A percentile compares a stretch with the other conserved stretches of the same genome.
Evolutionary conservation across 768 basidiomycete species (phyloP).

Genomic region (Termitomyces titanicus): DNA sequence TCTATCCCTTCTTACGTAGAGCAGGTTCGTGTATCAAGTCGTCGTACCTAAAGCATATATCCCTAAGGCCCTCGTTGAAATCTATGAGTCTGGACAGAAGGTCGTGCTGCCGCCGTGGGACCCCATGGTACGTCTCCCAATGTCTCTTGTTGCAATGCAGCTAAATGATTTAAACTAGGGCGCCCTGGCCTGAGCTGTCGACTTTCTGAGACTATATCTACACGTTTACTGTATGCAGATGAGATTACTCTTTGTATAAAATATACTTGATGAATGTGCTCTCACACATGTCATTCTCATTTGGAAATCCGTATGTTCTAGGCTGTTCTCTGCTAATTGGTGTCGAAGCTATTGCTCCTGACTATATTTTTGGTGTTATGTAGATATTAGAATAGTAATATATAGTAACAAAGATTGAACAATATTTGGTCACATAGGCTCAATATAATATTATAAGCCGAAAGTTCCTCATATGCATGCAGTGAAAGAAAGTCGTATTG

Average conservation of each 20-base stretch:
- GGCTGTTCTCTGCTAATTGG: no score
- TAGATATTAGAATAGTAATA: no score
- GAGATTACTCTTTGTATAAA: neutral
- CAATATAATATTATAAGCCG: no score
- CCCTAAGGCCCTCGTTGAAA: constrained; percentile 74
- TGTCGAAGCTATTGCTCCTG: no score
- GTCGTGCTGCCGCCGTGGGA: constrained; percentile 88
- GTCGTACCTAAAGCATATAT: constrained; percentile 82
- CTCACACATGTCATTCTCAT: no score
- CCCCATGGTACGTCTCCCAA: constrained; percentile 59
- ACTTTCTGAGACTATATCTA: neutral
- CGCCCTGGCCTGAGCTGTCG: neutral
- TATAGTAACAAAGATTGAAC: no score
- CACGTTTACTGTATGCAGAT: neutral
- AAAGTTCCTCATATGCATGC: no score
- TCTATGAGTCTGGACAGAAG: constrained; percentile 66
- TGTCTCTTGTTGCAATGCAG: neutral
- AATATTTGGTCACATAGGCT: no score
- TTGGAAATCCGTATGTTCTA: no score
- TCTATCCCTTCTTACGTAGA: neutral
- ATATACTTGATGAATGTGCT: no score
- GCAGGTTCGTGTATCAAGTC: constrained; percentile 88
- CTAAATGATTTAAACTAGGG: neutral
- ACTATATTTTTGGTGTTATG: no score
- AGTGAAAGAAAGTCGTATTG: no score